Base-by-base conservation (phyloP, 768 basidiomycete species). In the Psilocybe azurescens region DNA sequence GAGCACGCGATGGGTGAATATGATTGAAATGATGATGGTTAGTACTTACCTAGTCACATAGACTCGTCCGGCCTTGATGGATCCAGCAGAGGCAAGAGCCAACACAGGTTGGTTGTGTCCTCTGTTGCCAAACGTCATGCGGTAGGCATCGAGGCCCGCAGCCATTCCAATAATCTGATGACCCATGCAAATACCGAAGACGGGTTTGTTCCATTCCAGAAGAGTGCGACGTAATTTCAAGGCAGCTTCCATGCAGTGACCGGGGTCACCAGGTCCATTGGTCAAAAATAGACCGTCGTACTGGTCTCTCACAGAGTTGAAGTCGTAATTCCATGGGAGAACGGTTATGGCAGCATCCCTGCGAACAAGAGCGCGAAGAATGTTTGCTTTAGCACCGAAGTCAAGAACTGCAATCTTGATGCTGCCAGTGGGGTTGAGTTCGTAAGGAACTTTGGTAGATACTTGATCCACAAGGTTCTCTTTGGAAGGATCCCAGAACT, bases 151-250 rank as follows among this genome's bases (percentile, higher is more conserved):
- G 57, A 98, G 76, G 20, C 97, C 97, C 24, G 95, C 97, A 29
- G 97, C 97, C 83, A 99, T 92, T 53, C 97, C 97, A 67, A 99
- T 92, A 68, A 99, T 86, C 77, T 99, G 97, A 73, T 99, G 94
- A 54, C 97, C 97, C 97, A 99, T 99, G 77, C 97, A 99, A 67
- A 99, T 96, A 57, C 97, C 97, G 67, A 99, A 99, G 44, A 99
- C 84, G 10, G 97, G 97, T 73, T 89, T 94, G 72, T 88, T 78
- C 97, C 97, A 99, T 76, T 96, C 94, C 33, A 82, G 69, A 54
- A 99, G 76, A 10, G 95, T 97, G 70, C 84, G 84, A 67, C 94
- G 86, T 49, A 99, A 85, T 63, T 91, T 86, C 59, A 88, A 70
- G 9, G 89, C 93, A 20, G 94, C 94, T 59, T 92, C 88, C 86